Evolutionary conservation across 2,329 filamentous ascomycete genomes (phyloP), one percentile per base, ranked within the genome.

Genomic region (Rhynchosporium secalis): DNA sequence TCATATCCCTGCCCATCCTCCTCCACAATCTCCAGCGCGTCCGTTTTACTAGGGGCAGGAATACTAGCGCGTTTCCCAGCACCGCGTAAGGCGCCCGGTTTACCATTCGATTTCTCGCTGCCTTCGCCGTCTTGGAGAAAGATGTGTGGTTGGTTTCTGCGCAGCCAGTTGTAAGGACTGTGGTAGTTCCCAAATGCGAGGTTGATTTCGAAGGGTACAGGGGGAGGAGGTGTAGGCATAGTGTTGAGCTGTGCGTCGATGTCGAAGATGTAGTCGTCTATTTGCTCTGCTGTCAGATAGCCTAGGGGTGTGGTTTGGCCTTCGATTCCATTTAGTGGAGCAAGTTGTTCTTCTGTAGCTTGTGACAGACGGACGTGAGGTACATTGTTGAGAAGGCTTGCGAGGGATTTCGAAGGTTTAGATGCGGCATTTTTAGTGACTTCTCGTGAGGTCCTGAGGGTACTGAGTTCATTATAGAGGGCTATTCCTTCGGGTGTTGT

Each of bases 161-260:
- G 85, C 12, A 99, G 84, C 95, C 95, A 99, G 75, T 96, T 97
- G 78, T 96, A 96, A 3, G 96, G 93, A 63, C 91, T 96, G 47
- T 92, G 90, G 0, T 93, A 92, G 74, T 98, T 98, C 57, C 84
- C 84, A 29, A 92, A 76, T 33, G 82, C 80, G 56, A 82, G 74
- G 61, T 84, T 82, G 61, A 72, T 28, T 69, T 65, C 74, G 75
- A 68, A 71, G 76, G 70, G 76, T 47, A 73, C 2, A 62, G 62
- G 70, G 71, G 69, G 74, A 72, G 69, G 57, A 3, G 64, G 46
- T 20, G 62, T 48, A 2, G 58, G 72, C 52, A 62, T 74, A 29
- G 72, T 71, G 59, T 73, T 73, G 69, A 66, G 77, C 61, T 59
- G 67, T 49, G 64, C 76, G 76, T 66, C 79, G 47, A 90, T 76